These are phyloP conservation scores for Petasospora fabianii DNA, from an alignment of 1,139 yeast species.

Conservation along the genomic window DNA sequence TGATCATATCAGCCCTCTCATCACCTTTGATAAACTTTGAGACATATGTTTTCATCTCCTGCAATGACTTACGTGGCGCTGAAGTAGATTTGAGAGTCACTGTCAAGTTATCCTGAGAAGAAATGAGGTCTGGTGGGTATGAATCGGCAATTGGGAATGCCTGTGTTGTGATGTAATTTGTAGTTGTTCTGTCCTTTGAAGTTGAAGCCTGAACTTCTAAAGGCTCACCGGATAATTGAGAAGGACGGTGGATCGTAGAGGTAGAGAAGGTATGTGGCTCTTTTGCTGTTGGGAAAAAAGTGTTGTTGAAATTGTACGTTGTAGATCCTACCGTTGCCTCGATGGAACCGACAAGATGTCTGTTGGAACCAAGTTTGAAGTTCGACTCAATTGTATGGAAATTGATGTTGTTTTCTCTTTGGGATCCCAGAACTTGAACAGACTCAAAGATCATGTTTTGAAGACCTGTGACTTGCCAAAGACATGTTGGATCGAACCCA, in stretches of 20 bases:
- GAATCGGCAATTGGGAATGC: constrained; percentile 27
- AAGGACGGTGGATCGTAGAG: constrained; percentile 31
- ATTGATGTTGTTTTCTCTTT: constrained; percentile 15
- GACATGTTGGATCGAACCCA: constrained; percentile 26
- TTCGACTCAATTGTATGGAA: constrained; percentile 28
- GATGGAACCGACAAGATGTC: constrained; percentile 28
- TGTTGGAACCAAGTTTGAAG: constrained; percentile 27
- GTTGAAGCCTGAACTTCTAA: too few species aligned
- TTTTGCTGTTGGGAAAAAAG: constrained; percentile 12
- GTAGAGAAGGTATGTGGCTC: constrained; percentile 32
- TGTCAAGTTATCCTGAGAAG: constrained; percentile 21
- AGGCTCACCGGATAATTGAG: too few species aligned
- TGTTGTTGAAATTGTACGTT: constrained; percentile 18
- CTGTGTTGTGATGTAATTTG: constrained; percentile 12
- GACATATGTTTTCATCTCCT: constrained; percentile 45
- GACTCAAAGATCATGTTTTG: constrained; percentile 32
- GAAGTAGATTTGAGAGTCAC: constrained; percentile 45
- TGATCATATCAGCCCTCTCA: constrained; percentile 63
- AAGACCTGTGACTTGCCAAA: constrained; percentile 42
- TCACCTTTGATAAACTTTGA: constrained; percentile 47
- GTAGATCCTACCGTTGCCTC: constrained; percentile 7
- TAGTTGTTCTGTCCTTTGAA: constrained; percentile 29
- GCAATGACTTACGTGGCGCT: constrained; percentile 42
- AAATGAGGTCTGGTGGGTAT: constrained; percentile 29
- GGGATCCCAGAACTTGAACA: constrained; percentile 27